phyloP scores from a whole-genome alignment of 1,139 yeast species.

The Lodderomyces jiufengensis region DNA sequence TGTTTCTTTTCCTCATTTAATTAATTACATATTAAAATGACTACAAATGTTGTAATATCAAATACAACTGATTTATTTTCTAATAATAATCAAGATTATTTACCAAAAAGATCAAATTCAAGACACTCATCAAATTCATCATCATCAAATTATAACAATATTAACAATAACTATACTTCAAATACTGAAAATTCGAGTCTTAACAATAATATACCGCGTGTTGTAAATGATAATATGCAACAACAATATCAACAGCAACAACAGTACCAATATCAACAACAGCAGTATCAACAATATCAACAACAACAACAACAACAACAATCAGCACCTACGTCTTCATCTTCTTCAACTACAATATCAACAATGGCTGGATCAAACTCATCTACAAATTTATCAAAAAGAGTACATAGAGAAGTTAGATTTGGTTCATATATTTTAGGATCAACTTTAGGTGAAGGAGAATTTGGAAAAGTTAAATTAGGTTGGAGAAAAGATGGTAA shows the following conservation, averaged over 20 bases:
- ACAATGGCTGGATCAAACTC: conserved; percentile 3
- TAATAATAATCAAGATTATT: background rate
- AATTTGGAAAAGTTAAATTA: conserved; percentile 94
- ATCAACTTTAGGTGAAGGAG: conserved; percentile 96
- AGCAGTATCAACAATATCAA: conserved; percentile 6
- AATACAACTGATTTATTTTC: background rate
- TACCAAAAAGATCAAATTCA: conserved; percentile 2
- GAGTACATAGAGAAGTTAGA: conserved; percentile 54
- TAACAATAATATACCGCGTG: conserved; percentile 1
- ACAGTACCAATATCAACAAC: conserved; percentile 5
- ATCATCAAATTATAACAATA: no score
- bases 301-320: conserved; percentile 4
- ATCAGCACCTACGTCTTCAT: conserved; percentile 3
- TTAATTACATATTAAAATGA: no score
- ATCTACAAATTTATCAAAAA: conserved; percentile 13
- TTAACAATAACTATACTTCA: background rate
- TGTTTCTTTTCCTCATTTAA: no score
- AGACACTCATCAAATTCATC: background rate
- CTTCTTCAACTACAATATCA: conserved; percentile 4
- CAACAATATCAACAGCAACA: conserved; percentile 6
- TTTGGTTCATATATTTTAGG: conserved; percentile 90
- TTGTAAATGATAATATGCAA: conserved; percentile 1
- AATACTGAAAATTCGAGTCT: background rate
- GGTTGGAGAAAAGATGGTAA: conserved; percentile 90
- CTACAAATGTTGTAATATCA: background rate